These are phyloP conservation scores for Shiraia bambusicola DNA, from an alignment of 2,329 filamentous ascomycete species.

Conservation along the genomic window DNA sequence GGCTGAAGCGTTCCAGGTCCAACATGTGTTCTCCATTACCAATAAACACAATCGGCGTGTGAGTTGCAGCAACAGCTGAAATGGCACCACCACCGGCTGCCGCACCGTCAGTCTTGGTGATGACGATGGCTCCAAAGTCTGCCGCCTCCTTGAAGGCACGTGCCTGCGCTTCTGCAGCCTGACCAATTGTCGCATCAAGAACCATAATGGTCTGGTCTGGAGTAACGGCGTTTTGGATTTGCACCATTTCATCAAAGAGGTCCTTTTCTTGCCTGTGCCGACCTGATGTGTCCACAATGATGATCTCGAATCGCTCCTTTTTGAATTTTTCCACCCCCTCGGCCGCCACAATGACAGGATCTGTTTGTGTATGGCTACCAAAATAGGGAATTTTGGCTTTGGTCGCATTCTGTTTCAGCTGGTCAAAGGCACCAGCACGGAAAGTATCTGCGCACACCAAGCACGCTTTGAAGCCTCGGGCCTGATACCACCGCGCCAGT, in stretches of 20 bases:
- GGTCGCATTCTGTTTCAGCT: slow-evolving; percentile 97
- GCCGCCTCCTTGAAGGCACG: slow-evolving; percentile 97
- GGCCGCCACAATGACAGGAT: slow-evolving; percentile 88
- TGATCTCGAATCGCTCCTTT: slow-evolving; percentile 96
- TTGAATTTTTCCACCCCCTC: slow-evolving; percentile 99
- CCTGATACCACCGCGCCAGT: slow-evolving; percentile 90
- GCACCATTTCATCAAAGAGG: slow-evolving; percentile 95
- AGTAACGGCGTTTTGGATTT: slow-evolving; percentile 86
- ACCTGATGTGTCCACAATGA: slow-evolving; percentile 97
- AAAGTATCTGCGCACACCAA: slow-evolving; percentile 98
- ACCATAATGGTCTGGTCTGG: slow-evolving; percentile 99
- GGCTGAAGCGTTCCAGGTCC: slow-evolving; percentile 89
- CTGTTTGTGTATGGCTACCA: slow-evolving; percentile 92
- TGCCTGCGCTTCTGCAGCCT: slow-evolving; percentile 90
- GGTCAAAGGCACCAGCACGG: slow-evolving; percentile 96
- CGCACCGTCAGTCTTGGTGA: slow-evolving; percentile 97
- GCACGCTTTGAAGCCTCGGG: slow-evolving; percentile 86
- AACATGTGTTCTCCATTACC: slow-evolving; percentile 97
- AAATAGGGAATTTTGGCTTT: slow-evolving; percentile 99
- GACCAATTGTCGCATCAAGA: slow-evolving; percentile 92
- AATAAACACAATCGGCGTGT: slow-evolving; percentile 96
- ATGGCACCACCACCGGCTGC: slow-evolving; percentile 96
- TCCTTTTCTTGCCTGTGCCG: slow-evolving; percentile 93
- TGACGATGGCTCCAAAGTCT: slow-evolving; percentile 97
- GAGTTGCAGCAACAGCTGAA: slow-evolving; percentile 92